These are phyloP conservation scores for Colletotrichum neosansevieriae DNA, from an alignment of 2,329 filamentous ascomycete species.

Conservation along the genomic window DNA sequence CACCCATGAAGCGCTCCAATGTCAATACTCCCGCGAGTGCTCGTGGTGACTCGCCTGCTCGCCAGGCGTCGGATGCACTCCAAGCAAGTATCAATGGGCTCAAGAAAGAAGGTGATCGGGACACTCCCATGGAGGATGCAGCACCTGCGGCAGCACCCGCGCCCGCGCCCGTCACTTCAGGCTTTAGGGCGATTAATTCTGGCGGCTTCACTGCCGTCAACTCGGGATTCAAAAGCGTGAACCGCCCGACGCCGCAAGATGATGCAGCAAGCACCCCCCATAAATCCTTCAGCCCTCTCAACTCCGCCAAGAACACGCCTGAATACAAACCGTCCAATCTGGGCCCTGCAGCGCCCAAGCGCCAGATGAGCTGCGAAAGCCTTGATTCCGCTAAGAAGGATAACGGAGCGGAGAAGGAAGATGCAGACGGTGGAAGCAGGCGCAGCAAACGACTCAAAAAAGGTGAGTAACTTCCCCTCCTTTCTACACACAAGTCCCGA, in stretches of 20 bases:
- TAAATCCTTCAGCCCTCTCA: slow-evolving; percentile 71
- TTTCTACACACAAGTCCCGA: not conserved
- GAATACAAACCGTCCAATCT: slow-evolving; percentile 70
- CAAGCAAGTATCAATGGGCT: slow-evolving; percentile 61
- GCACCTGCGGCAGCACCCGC: slow-evolving; percentile 53
- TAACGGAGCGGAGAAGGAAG: slow-evolving; percentile 62
- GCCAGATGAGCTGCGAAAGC: slow-evolving; percentile 76
- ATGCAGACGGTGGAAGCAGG: slow-evolving; percentile 72
- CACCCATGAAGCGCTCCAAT: slow-evolving; percentile 75
- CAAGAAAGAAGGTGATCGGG: slow-evolving; percentile 61
- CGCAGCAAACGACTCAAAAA: slow-evolving; percentile 95
- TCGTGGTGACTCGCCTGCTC: slow-evolving; percentile 75
- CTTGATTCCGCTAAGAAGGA: slow-evolving; percentile 63
- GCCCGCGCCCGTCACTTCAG: slow-evolving; percentile 57
- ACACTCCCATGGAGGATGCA: slow-evolving; percentile 62
- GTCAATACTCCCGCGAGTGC: slow-evolving; percentile 70
- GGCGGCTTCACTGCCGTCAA: slow-evolving; percentile 83
- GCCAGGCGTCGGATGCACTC: slow-evolving; percentile 65
- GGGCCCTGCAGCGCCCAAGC: slow-evolving; percentile 75
- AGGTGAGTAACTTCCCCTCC: slow-evolving; percentile 49
- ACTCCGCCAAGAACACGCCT: slow-evolving; percentile 73
- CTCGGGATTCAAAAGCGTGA: slow-evolving; percentile 75
- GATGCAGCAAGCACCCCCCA: slow-evolving; percentile 71
- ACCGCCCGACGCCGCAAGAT: slow-evolving; percentile 55
- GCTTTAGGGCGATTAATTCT: slow-evolving; percentile 72